Conservation (phyloP, 2,329 filamentous ascomycete genomes). For the Basipetospora chlamydospora region DNA sequence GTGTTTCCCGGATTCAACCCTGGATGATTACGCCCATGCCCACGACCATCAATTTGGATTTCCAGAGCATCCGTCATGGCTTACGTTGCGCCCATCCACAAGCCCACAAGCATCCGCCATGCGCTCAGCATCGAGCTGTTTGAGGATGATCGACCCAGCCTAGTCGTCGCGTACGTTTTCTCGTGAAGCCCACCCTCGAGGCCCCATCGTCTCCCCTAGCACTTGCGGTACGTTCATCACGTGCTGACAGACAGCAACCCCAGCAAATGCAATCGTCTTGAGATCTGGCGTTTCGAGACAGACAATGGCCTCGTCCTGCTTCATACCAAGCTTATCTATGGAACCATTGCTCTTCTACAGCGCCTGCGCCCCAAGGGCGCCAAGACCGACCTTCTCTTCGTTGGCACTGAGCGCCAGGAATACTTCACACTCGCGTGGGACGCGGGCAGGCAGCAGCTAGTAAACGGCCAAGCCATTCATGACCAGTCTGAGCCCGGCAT, state of each 20-base stretch:
- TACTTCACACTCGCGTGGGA: constrained; percentile 91
- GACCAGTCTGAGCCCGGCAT: constrained; percentile 45
- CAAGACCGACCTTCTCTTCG: constrained; percentile 70
- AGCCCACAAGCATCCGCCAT: constrained; percentile 80
- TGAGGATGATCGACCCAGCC: constrained; percentile 54
- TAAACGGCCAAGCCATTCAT: constrained; percentile 34
- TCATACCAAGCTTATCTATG: constrained; percentile 61
- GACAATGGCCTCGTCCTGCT: constrained; percentile 47
- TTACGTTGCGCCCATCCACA: constrained; percentile 86
- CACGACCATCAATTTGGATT: no score
- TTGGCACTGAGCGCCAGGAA: constrained; percentile 78
- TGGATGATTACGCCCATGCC: no score
- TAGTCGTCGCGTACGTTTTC: constrained; percentile 67
- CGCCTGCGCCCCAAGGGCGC: constrained; percentile 62
- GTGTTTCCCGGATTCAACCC: no score
- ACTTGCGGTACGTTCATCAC: constrained; percentile 1
- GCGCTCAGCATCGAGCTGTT: constrained; percentile 65
- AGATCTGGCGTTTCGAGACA: constrained; percentile 59
- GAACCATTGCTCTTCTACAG: constrained; percentile 74
- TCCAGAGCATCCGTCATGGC: constrained; percentile 47
- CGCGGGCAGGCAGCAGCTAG: constrained; percentile 31
- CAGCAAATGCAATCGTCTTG: constrained; percentile 73
- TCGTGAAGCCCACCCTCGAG: no score
- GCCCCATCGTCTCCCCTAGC: no score
- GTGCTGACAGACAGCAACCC: background rate